Conservation (phyloP, 257 asterid genomes). For the Thymus mandschuricus region DNA sequence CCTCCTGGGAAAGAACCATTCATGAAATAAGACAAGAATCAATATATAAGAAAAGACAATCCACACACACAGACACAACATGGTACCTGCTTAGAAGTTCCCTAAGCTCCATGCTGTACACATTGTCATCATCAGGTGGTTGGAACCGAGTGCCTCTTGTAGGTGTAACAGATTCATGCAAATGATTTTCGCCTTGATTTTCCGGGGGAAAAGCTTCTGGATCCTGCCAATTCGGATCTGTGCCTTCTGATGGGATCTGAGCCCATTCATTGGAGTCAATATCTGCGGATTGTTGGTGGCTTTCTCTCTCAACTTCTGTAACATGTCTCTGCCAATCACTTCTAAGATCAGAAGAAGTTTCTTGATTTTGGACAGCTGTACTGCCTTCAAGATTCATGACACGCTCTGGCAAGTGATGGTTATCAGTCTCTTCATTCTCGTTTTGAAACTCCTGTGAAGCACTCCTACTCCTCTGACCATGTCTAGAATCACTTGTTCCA, state of each 20-base stretch:
- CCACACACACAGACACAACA: slow-evolving; percentile 9
- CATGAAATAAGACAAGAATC: slow-evolving; percentile 23
- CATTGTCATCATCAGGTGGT: slow-evolving; percentile 88
- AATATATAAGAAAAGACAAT: slow-evolving; percentile 16
- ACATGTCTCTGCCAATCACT: slow-evolving; percentile 48
- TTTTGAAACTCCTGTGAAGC: slow-evolving; percentile 49
- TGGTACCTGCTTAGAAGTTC: slow-evolving; percentile 83
- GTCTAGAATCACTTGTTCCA: slow-evolving; percentile 47
- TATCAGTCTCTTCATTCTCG: slow-evolving; percentile 25
- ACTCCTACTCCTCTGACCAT: slow-evolving; percentile 46
- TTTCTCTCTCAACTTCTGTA: slow-evolving; percentile 49
- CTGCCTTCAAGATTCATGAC: slow-evolving; percentile 43
- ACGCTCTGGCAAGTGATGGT: slow-evolving; percentile 45
- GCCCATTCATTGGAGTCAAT: slow-evolving; percentile 50
- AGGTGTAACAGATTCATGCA: slow-evolving; percentile 48
- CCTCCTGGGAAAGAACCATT: slow-evolving; percentile 63
- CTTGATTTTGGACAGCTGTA: slow-evolving; percentile 45
- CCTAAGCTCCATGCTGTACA: slow-evolving; percentile 89
- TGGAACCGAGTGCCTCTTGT: slow-evolving; percentile 68
- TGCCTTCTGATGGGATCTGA: slow-evolving; percentile 39
- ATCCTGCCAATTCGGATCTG: slow-evolving; percentile 53
- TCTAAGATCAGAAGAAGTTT: slow-evolving; percentile 42
- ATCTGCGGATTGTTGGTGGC: slow-evolving; percentile 38
- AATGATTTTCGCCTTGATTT: slow-evolving; percentile 39
- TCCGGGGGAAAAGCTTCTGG: slow-evolving; percentile 44